A percentile compares a stretch with the other conserved stretches of the same genome.
These are phyloP conservation scores for Flaveria linearis DNA, from an alignment of 129 eudicot genomes.

Conservation along the genomic window DNA sequence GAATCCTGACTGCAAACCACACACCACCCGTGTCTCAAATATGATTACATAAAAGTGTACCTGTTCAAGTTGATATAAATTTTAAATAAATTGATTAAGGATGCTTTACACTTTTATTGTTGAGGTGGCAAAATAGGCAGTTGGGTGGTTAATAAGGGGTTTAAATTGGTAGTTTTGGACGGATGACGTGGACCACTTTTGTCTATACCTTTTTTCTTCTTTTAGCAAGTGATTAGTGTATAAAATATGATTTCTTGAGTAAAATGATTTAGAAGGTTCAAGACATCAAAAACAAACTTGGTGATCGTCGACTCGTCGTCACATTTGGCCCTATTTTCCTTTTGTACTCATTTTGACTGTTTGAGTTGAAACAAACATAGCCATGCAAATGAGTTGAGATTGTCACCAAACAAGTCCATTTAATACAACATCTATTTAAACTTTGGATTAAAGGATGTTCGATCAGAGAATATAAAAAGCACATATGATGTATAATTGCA, in stretches of 20 bases:
- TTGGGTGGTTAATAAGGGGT: background rate
- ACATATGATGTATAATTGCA: slow-evolving; percentile 33
- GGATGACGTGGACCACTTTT: background rate
- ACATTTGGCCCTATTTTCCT: background rate
- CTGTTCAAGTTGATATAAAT: background rate
- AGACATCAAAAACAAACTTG: background rate
- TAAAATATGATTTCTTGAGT: background rate
- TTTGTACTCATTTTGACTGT: background rate
- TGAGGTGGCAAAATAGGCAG: background rate
- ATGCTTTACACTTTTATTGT: slow-evolving; percentile 1
- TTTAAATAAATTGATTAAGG: background rate
- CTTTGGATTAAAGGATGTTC: background rate
- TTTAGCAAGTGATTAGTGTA: background rate
- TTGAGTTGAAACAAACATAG: background rate
- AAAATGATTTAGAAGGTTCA: background rate
- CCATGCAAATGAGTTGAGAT: background rate
- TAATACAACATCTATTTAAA: no score
- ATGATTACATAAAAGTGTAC: background rate
- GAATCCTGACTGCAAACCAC: background rate
- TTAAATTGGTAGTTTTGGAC: background rate
- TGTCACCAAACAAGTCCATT: background rate
- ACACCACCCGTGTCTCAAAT: background rate
- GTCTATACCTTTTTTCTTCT: no score
- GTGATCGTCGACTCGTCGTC: background rate
- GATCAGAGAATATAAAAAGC: background rate